A percentile compares a stretch with the other conserved stretches of the same genome.
Evolutionary conservation across 306 rosid genomes (phyloP).

Genomic region (Boehmeria nivea): DNA sequence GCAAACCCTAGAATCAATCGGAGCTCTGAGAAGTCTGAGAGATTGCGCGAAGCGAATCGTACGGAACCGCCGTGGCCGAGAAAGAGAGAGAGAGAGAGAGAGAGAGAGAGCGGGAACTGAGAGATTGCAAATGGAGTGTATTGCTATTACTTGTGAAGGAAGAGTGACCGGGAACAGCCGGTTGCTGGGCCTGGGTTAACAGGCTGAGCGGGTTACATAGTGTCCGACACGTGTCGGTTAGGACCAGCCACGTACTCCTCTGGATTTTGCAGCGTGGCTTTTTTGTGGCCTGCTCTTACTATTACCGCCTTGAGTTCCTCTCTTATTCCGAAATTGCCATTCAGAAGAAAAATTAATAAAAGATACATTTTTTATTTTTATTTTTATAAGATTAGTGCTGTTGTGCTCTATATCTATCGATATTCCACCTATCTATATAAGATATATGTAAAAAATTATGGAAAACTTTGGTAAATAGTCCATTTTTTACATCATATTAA

Average conservation of each 20-base stretch:
- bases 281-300: constrained; percentile 2
- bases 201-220: constrained; percentile 4
- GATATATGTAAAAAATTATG: too few relatives aligned
- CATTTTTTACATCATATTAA: too few relatives aligned
- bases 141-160: background rate
- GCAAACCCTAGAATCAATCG: background rate
- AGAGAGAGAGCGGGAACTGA: constrained; percentile 24
- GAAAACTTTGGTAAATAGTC: too few relatives aligned
- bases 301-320: background rate
- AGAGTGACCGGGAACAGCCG: constrained; percentile 20
- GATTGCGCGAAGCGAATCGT: background rate
- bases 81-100: background rate
- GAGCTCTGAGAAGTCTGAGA: background rate
- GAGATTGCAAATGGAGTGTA: too few relatives aligned
- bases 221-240: constrained; percentile 9
- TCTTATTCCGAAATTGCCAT: background rate
- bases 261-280: constrained; percentile 10
- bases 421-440: too few relatives aligned
- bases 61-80: constrained; percentile 20
- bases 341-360: too few relatives aligned
- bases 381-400: too few relatives aligned
- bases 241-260: too few relatives aligned
- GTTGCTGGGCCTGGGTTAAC: background rate
- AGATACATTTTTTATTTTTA: too few relatives aligned
- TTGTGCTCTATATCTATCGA: too few relatives aligned